A percentile compares a stretch with the other conserved stretches of the same genome.
These are phyloP conservation scores for Xylariaceae sp. DNA, from an alignment of 2,329 filamentous ascomycete species.

Conservation along the genomic window DNA sequence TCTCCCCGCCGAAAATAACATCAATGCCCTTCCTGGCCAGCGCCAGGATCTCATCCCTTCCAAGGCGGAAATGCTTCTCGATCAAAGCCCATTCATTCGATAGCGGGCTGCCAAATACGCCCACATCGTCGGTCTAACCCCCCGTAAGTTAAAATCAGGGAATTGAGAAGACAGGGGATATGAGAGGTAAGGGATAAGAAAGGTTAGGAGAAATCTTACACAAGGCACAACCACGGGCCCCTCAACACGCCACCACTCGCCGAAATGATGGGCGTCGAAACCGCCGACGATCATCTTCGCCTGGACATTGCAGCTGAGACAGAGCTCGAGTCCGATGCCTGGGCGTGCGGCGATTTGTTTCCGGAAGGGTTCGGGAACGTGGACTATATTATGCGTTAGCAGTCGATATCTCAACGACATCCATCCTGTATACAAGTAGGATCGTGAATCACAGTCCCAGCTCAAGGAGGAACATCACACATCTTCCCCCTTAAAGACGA, in stretches of 20 bases:
- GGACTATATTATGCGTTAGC: constrained; percentile 35
- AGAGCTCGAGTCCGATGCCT: constrained; percentile 66
- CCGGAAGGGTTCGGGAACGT: constrained; percentile 59
- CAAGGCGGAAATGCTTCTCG: constrained; percentile 62
- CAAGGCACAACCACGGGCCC: constrained; percentile 60
- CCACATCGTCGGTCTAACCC: constrained; percentile 74
- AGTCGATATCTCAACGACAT: background rate
- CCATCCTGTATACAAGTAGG: background rate
- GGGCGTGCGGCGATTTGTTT: constrained; percentile 43
- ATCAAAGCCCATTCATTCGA: constrained; percentile 74
- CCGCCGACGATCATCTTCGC: constrained; percentile 65
- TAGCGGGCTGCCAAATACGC: constrained; percentile 69
- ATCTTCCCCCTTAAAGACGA: too few relatives aligned
- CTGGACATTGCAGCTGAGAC: constrained; percentile 75
- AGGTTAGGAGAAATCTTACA: constrained; percentile 46
- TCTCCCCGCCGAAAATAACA: constrained; percentile 60
- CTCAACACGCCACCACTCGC: constrained; percentile 59
- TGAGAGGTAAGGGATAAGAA: too few relatives aligned
- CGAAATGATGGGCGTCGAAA: constrained; percentile 69
- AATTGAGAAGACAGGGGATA: too few relatives aligned
- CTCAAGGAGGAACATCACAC: too few relatives aligned
- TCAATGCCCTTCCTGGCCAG: constrained; percentile 58
- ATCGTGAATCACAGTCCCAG: background rate
- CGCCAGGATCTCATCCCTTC: constrained; percentile 39
- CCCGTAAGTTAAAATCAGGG: too few relatives aligned